Conservation (phyloP, 192 early-diverging fungal species). For the Coemansia sp. region DNA sequence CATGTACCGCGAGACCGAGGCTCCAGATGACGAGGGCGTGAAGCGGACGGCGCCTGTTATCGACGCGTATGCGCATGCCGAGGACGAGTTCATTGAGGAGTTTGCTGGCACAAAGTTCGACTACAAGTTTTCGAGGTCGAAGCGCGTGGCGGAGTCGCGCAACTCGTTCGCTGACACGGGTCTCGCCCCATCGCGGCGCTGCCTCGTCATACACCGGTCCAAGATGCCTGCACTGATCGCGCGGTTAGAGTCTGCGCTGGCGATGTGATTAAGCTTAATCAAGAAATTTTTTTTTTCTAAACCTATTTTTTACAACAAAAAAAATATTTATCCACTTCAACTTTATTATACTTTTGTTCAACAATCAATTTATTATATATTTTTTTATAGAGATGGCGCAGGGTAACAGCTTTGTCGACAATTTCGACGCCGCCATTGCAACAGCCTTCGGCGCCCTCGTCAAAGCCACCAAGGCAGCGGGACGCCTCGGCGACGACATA, state of each 20-base stretch:
- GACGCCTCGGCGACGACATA: conserved; percentile 60
- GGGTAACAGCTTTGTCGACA: conserved; percentile 8
- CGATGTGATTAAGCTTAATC: conserved; percentile 7
- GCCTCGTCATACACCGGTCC: conserved; percentile 61
- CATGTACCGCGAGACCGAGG: conserved; percentile 77
- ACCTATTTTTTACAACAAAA: background rate
- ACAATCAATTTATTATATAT: conserved; percentile 2
- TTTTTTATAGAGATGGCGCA: background rate
- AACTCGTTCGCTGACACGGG: conserved; percentile 86
- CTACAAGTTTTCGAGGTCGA: conserved; percentile 73
- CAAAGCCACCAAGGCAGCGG: conserved; percentile 62
- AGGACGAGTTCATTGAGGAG: conserved; percentile 89
- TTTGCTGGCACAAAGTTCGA: conserved; percentile 76
- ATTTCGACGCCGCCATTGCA: conserved; percentile 32
- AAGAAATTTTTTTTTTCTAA: background rate
- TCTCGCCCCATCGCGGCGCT: conserved; percentile 67
- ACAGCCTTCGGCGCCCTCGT: conserved; percentile 53
- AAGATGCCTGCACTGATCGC: conserved; percentile 35
- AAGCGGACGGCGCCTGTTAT: conserved; percentile 24
- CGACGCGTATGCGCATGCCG: conserved; percentile 78
- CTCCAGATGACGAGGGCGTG: conserved; percentile 49
- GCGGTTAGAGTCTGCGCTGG: conserved; percentile 22
- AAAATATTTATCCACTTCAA: background rate
- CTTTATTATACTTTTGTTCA: background rate
- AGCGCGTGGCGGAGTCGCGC: conserved; percentile 69